Percentiles rank a stretch among this genome's conserved stretches.
phyloP scores from a whole-genome alignment of 495 filamentous ascomycete genomes.

The Aspergillus haitiensis region DNA sequence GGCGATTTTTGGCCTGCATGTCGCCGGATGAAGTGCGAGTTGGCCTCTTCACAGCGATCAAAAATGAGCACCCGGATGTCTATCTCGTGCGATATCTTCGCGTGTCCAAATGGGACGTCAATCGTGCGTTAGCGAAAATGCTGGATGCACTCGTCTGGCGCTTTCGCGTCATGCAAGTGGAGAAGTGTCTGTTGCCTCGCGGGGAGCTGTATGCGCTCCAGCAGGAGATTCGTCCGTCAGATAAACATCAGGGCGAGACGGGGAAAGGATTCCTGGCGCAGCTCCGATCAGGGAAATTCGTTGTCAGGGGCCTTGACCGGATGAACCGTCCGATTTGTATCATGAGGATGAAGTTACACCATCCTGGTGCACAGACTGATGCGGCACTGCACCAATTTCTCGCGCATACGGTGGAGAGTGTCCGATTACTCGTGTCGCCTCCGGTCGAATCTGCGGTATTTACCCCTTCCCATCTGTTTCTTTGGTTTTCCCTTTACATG shows the following conservation, averaged over 20 bases:
- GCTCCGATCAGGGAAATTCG: conserved; percentile 81
- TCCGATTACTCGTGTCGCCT: conserved; percentile 67
- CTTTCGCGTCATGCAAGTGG: conserved; percentile 68
- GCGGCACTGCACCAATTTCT: conserved; percentile 75
- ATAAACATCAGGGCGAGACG: conserved; percentile 48
- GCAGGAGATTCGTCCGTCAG: conserved; percentile 47
- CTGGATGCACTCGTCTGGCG: conserved; percentile 86
- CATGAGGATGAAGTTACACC: conserved; percentile 76
- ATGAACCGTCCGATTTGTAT: conserved; percentile 78
- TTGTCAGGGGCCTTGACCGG: conserved; percentile 78
- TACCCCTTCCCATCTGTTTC: too few species aligned
- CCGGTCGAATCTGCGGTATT: conserved; percentile 82
- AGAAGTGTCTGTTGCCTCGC: conserved; percentile 70
- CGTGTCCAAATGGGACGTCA: conserved; percentile 88
- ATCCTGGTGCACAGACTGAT: conserved; percentile 76
- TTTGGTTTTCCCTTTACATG: too few species aligned
- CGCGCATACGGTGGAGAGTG: conserved; percentile 85
- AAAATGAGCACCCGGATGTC: conserved; percentile 67
- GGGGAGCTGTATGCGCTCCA: conserved; percentile 66
- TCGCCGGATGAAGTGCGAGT: conserved; percentile 30
- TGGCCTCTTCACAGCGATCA: conserved; percentile 28
- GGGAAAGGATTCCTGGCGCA: conserved; percentile 75
- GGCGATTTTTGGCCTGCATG: conserved; percentile 24
- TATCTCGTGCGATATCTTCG: conserved; percentile 80
- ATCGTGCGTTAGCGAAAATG: conserved; percentile 85